These are phyloP conservation scores for Cokeromyces recurvatus DNA, from an alignment of 371 early-diverging fungal species.

Conservation along the genomic window DNA sequence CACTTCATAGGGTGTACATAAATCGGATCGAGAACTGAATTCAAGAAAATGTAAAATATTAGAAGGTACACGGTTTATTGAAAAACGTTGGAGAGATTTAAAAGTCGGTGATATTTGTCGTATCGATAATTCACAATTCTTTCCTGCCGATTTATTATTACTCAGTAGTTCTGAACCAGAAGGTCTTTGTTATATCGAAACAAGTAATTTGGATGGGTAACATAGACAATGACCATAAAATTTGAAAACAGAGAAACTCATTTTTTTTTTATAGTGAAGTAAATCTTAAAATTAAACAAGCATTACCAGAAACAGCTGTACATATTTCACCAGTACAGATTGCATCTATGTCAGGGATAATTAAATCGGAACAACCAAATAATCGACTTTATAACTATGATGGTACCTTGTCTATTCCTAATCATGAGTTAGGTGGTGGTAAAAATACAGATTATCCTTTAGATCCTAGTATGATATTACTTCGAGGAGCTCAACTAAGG, in stretches of 20 bases:
- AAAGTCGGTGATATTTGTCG: constrained; percentile 91
- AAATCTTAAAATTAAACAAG: constrained; percentile 90
- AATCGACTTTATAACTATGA: constrained; percentile 85
- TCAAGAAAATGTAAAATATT: constrained; percentile 64
- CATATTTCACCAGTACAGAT: constrained; percentile 57
- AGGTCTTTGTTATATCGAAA: constrained; percentile 92
- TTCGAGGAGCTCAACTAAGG: constrained; percentile 78
- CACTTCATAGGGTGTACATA: constrained; percentile 47
- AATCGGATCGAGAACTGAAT: constrained; percentile 75
- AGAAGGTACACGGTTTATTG: constrained; percentile 56
- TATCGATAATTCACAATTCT: constrained; percentile 77
- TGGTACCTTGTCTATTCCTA: constrained; percentile 53
- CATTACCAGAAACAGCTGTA: constrained; percentile 65
- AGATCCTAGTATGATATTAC: constrained; percentile 72
- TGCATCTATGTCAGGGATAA: constrained; percentile 46
- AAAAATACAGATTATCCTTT: constrained; percentile 57
- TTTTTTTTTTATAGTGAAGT: constrained; percentile 63
- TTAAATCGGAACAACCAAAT: constrained; percentile 82
- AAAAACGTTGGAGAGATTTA: constrained; percentile 69
- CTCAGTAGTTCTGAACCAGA: constrained; percentile 84
- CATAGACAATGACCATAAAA: not conserved
- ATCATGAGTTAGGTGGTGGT: constrained; percentile 23
- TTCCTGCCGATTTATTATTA: constrained; percentile 91
- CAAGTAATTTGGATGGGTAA: constrained; percentile 93
- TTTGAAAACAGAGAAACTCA: not conserved